Base-by-base conservation (phyloP, 495 filamentous ascomycete genomes). In the Daldinia grandis region DNA sequence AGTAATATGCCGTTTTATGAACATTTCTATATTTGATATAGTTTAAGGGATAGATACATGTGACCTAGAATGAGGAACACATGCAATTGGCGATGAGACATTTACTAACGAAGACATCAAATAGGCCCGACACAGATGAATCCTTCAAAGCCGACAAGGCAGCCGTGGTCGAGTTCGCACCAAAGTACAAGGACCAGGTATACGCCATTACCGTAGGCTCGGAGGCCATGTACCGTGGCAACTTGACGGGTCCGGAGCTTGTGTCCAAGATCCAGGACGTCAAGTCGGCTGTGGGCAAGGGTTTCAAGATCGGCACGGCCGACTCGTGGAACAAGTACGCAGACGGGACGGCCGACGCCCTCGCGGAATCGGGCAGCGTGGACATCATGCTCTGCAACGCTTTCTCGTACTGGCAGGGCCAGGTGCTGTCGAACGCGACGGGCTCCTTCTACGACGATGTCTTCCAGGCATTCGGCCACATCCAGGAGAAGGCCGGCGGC, bases 391-490 rank as follows among this genome's bases (percentile, higher is more conserved):
- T 95, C 37, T 85, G 86, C 76, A 95, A 95, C 73, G 92, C 90
- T n/a, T 95, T 95, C 76, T 87, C 88, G 33, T 95, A 93, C 86
- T 94, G 92, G 92, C 92, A 95, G 77, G 89, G 86, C 40, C 85
- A 87, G 71, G 78, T 81, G 9, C 85, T 88, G 61, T 78, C 80
- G 69, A 88, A 92, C 74, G 88, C 90, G 33, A 87, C 87, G 33
- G 76, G 85, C 58, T 90, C 86, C 68, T 94, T 92, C 83, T 88
- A 92, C 73, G 86, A 92, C 69, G 92, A 94, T 73, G 87, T 94
- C 74, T 81, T 83, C 71, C 88, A 89, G 78, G 91, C 92, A 12
- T 86, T 90, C 74, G 78, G 80, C n/a, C 90, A 88, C 73, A 87
- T 95, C 69, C 88, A 93, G 79, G 71, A 80, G 66, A 64, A 88